These are phyloP conservation scores for Rosa persica DNA, from an alignment of 306 rosid species.

Conservation along the genomic window DNA sequence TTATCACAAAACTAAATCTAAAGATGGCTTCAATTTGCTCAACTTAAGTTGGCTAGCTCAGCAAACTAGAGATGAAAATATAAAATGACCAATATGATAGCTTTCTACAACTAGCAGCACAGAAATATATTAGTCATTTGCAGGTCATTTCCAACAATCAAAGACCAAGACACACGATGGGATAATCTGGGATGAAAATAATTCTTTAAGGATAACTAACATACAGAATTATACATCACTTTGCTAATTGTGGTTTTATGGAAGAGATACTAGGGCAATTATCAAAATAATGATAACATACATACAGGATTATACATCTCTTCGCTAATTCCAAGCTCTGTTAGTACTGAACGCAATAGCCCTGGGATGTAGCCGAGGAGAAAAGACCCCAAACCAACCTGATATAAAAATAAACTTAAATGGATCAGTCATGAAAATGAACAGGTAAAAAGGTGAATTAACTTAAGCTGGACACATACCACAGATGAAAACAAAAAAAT, in stretches of 20 bases:
- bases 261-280: conserved; percentile 26
- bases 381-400: conserved; percentile 83
- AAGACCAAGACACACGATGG: neutral
- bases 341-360: conserved; percentile 54
- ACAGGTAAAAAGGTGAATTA: conserved; percentile 2
- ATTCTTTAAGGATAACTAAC: too few relatives aligned
- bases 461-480: conserved; percentile 49
- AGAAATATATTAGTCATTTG: neutral
- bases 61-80: neutral
- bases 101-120: neutral
- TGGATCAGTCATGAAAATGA: conserved; percentile 23
- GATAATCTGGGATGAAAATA: neutral
- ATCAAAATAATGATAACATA: conserved; percentile 52
- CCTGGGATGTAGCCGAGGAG: conserved; percentile 76
- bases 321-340: conserved; percentile 71
- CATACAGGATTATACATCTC: conserved; percentile 98
- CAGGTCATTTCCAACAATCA: neutral
- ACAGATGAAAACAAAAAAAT: conserved; percentile 71
- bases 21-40: neutral
- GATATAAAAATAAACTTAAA: conserved; percentile 28
- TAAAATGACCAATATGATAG: neutral
- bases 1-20: neutral
- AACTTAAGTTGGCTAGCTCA: neutral
- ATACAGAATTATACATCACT: too few relatives aligned
- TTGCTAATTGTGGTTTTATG: too few relatives aligned